Evolutionary conservation across 805 yeast species (phyloP).

Genomic region (Lipomyces spencermartinsiae): DNA sequence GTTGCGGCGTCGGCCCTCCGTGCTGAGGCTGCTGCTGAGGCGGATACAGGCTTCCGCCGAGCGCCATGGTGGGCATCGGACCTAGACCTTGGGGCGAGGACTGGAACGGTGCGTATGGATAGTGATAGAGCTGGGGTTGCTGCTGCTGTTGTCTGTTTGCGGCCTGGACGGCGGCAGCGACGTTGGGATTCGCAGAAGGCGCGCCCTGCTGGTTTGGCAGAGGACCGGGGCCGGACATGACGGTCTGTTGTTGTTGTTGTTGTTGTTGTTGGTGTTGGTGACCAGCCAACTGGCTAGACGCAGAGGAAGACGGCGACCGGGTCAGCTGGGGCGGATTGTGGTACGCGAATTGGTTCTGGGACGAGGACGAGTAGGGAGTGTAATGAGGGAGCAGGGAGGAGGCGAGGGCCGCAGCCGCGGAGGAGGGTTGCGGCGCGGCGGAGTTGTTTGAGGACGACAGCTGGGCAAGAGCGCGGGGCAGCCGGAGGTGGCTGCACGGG

Average conservation of each 20-base stretch:
- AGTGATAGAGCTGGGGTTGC: conserved; percentile 1
- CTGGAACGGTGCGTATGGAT: conserved; percentile 6
- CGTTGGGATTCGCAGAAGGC: not conserved
- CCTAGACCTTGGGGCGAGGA: conserved; percentile 1
- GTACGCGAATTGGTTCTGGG: not conserved
- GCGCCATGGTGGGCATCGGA: conserved; percentile 8
- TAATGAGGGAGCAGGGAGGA: conserved; percentile 4
- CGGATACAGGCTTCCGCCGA: not conserved
- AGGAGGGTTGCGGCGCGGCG: conserved; percentile 2
- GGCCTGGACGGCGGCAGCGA: conserved; percentile 8
- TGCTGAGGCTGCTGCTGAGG: conserved; percentile 21
- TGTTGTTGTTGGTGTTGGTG: conserved; percentile 7
- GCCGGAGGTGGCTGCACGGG: conserved; percentile 7
- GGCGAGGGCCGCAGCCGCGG: conserved; percentile 12
- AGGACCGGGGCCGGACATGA: conserved; percentile 3
- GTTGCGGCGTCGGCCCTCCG: conserved; percentile 12
- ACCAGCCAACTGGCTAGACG: not conserved
- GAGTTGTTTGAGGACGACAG: conserved; percentile 11
- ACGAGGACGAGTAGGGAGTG: not conserved
- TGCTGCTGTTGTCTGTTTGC: conserved; percentile 18
- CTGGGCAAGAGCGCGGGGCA: not conserved
- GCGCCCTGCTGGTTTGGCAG: conserved; percentile 1
- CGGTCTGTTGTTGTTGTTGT: conserved; percentile 9
- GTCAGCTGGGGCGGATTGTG: conserved; percentile 4
- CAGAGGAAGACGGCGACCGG: not conserved